phyloP scores from a whole-genome alignment of 768 basidiomycete genomes.

The Trichaptum fuscoviolaceum region DNA sequence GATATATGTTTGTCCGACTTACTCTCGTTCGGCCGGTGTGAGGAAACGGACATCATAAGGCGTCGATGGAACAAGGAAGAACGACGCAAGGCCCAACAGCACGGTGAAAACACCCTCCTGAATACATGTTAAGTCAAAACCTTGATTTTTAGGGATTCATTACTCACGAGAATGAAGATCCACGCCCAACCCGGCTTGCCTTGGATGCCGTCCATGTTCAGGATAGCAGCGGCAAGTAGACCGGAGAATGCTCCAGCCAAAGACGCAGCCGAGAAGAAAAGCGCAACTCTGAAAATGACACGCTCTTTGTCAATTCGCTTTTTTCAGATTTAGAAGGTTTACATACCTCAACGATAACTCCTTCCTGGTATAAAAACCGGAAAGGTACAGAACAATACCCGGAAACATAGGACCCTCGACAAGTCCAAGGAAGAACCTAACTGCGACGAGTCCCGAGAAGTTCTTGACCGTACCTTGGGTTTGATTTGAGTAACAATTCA shows the following conservation, averaged over 20 bases:
- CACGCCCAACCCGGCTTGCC: constrained; percentile 59
- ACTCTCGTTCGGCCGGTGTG: constrained; percentile 32
- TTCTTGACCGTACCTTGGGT: constrained; percentile 25
- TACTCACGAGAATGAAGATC: constrained; percentile 20
- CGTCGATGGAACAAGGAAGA: constrained; percentile 26
- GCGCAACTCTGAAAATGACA: constrained; percentile 14
- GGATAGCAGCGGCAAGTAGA: constrained; percentile 54
- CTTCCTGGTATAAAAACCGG: constrained; percentile 33
- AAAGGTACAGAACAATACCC: constrained; percentile 52
- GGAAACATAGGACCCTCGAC: constrained; percentile 39
- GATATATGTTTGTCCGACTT: background rate
- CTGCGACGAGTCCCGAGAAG: constrained; percentile 30
- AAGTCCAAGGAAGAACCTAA: constrained; percentile 32
- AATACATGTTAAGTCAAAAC: background rate
- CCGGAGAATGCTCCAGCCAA: constrained; percentile 61
- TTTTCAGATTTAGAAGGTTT: background rate
- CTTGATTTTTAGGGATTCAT: background rate
- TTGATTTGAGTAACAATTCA: constrained; percentile 4
- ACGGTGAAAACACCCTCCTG: constrained; percentile 1
- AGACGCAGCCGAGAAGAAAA: constrained; percentile 41
- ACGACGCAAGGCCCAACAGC: background rate
- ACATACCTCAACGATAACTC: background rate
- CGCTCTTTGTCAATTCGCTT: background rate
- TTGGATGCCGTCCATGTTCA: constrained; percentile 47
- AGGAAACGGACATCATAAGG: constrained; percentile 27